Evolutionary conservation across 257 asterid species (phyloP).

Genomic region (Jacaranda mimosifolia): DNA sequence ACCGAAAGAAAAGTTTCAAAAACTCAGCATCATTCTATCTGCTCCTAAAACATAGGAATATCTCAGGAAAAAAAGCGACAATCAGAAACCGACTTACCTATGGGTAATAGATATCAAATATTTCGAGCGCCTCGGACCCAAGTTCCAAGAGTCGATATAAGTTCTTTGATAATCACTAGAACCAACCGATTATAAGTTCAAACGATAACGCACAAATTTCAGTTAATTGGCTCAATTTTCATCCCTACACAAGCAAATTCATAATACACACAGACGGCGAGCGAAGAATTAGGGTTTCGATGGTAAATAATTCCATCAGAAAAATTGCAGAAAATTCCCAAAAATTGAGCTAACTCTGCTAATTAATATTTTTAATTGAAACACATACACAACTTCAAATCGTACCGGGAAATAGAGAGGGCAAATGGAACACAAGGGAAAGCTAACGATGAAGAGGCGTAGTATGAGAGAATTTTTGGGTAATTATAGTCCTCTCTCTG

Average conservation of each 20-base stretch:
- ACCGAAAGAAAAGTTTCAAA: not conserved
- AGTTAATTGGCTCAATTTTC: not conserved
- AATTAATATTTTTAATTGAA: not conserved
- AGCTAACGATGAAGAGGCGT: not conserved
- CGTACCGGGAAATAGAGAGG: not conserved
- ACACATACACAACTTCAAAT: not conserved
- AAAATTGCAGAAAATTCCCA: not conserved
- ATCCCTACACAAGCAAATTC: not conserved
- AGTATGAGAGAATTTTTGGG: not conserved
- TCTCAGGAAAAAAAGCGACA: not conserved
- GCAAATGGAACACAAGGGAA: not conserved
- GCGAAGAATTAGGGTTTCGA: constrained; percentile 1
- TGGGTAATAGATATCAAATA: not conserved
- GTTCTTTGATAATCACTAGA: not conserved
- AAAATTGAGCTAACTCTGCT: not conserved
- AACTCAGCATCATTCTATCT: not conserved
- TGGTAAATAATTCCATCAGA: not conserved
- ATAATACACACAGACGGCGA: not conserved
- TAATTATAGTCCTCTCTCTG: not conserved
- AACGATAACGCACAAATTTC: not conserved
- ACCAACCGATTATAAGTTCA: not conserved
- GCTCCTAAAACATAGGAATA: not conserved
- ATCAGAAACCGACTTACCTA: not conserved
- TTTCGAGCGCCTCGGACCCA: not conserved
- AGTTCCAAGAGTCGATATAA: not conserved